Conservation (phyloP, 495 filamentous ascomycete genomes). For the Bombardia bombarda region DNA sequence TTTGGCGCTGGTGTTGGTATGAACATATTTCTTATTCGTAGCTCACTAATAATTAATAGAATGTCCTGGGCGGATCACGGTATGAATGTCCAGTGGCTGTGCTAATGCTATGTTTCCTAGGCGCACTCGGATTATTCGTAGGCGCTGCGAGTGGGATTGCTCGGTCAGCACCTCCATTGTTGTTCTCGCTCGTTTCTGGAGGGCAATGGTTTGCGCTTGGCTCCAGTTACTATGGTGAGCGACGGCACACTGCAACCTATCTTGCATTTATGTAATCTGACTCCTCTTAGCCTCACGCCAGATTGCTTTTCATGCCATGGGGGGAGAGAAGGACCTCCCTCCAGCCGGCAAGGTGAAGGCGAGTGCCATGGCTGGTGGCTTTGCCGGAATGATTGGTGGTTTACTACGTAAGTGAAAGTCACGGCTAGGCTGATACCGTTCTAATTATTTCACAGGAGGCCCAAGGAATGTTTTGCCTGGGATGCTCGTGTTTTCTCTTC, state of each 20-base stretch:
- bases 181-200: conserved; percentile 66
- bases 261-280: conserved; percentile 5
- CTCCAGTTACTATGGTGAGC: conserved; percentile 64
- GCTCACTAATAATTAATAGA: too few relatives aligned
- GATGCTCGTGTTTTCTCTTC: conserved; percentile 24
- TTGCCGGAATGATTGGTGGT: conserved; percentile 59
- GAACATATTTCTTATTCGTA: not conserved
- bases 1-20: conserved; percentile 22
- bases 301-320: conserved; percentile 24
- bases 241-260: not conserved
- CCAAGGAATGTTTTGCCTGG: conserved; percentile 36
- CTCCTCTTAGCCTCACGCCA: conserved; percentile 26
- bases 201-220: conserved; percentile 76
- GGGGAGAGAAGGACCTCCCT: conserved; percentile 40
- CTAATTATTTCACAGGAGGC: conserved; percentile 28
- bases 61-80: too few relatives aligned
- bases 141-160: conserved; percentile 64
- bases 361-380: conserved; percentile 59
- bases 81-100: not conserved
- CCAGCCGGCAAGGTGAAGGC: conserved; percentile 49
- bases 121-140: conserved; percentile 59
- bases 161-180: conserved; percentile 50
- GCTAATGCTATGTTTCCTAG: conserved; percentile 31
- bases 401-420: conserved; percentile 50
- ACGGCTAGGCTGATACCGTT: not conserved